Conservation (phyloP, 169 alveolate species). For the Cryptosporidium baileyi region DNA sequence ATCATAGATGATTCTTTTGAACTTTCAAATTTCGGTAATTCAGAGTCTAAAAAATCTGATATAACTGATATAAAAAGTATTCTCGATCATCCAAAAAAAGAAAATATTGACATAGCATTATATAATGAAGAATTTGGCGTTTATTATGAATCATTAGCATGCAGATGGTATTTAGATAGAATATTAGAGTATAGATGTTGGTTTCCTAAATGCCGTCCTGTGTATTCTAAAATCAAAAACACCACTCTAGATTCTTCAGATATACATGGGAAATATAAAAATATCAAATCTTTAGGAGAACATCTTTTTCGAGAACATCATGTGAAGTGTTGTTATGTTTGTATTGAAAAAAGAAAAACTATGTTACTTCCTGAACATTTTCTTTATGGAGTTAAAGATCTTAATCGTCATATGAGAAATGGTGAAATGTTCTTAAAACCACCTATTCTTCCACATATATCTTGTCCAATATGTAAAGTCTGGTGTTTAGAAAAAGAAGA, state of each 20-base stretch:
- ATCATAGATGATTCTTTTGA: conserved; percentile 37
- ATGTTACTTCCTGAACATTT: conserved; percentile 60
- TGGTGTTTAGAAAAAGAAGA: conserved; percentile 66
- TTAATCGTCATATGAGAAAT: conserved; percentile 14
- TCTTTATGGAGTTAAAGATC: conserved; percentile 40
- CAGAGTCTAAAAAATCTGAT: background rate
- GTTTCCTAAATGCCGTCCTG: conserved; percentile 57
- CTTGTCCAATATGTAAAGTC: conserved; percentile 47
- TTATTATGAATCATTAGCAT: conserved; percentile 28
- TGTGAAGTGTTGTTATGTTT: conserved; percentile 53
- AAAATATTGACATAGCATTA: background rate
- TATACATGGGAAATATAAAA: background rate
- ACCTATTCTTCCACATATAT: conserved; percentile 58
- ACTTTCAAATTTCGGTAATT: background rate
- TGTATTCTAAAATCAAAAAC: background rate
- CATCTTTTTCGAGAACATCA: conserved; percentile 40
- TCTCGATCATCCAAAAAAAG: background rate
- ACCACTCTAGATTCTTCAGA: background rate
- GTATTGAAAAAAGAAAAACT: conserved; percentile 61
- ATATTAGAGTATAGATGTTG: conserved; percentile 54
- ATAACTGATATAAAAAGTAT: background rate
- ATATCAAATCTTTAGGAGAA: conserved; percentile 30
- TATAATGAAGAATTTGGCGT: conserved; percentile 14
- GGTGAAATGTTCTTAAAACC: conserved; percentile 54
- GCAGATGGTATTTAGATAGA: conserved; percentile 17